A percentile compares a stretch with the other conserved stretches of the same genome.
phyloP scores from a whole-genome alignment of 768 basidiomycete genomes.

The Saitozyma sp. region DNA sequence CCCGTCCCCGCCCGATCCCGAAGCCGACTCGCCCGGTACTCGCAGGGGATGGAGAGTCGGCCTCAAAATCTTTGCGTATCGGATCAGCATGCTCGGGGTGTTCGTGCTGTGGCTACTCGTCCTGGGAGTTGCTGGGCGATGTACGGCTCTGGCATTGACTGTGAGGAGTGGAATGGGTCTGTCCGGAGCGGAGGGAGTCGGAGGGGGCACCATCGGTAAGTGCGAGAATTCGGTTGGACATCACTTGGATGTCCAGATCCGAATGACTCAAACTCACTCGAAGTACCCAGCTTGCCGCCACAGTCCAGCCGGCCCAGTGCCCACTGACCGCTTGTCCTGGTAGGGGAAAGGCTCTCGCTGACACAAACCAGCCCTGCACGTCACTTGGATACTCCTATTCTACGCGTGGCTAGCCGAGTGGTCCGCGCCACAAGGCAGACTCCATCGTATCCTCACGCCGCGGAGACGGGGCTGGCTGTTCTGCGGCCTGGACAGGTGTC shows the following conservation, averaged over 20 bases:
- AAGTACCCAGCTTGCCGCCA: too few relatives aligned
- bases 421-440: neutral
- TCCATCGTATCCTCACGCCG: neutral
- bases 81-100: conserved; percentile 4
- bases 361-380: conserved; percentile 1
- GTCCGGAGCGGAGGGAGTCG: conserved; percentile 7
- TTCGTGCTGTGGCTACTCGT: neutral
- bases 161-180: conserved; percentile 6
- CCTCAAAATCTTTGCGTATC: conserved; percentile 12
- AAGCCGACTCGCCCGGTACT: neutral
- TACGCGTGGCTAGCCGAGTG: conserved; percentile 4
- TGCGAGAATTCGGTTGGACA: neutral
- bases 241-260: too few relatives aligned
- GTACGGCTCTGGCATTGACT: neutral
- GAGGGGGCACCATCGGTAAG: conserved; percentile 9
- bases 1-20: neutral
- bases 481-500: neutral
- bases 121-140: conserved; percentile 1
- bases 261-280: too few relatives aligned
- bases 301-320: too few relatives aligned
- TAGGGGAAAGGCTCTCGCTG: neutral
- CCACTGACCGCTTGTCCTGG: neutral
- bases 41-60: neutral
- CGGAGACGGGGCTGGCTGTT: neutral
- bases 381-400: conserved; percentile 7